phyloP scores from a whole-genome alignment of 345 rosid genomes.

The Hypericum androsaemum region DNA sequence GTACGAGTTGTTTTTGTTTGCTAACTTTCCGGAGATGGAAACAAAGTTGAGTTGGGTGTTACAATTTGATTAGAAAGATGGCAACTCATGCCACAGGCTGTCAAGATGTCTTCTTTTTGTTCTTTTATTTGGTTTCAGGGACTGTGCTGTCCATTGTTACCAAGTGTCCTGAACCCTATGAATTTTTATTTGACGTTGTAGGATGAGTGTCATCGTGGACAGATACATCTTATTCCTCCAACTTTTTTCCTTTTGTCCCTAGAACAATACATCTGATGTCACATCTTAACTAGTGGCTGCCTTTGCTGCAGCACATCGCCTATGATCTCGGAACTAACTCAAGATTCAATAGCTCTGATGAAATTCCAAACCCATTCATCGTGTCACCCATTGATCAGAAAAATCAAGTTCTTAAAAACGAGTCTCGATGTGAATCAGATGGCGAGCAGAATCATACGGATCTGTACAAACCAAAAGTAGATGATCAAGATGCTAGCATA shows the following conservation, averaged over 20 bases:
- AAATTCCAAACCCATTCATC: slow-evolving; percentile 5
- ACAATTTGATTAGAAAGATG: too few species aligned
- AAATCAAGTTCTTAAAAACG: too few species aligned
- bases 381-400: too few species aligned
- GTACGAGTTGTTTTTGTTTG: too few species aligned
- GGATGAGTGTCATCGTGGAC: slow-evolving; percentile 1
- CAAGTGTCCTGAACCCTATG: too few species aligned
- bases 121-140: too few species aligned
- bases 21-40: too few species aligned
- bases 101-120: too few species aligned
- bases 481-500: slow-evolving; percentile 18
- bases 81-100: too few species aligned
- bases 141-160: too few species aligned
- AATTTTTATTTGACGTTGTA: too few species aligned
- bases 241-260: not conserved
- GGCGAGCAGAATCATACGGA: slow-evolving; percentile 12
- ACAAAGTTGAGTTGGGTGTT: too few species aligned
- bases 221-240: not conserved
- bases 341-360: slow-evolving; percentile 9
- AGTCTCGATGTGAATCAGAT: slow-evolving; percentile 15
- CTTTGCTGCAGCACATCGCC: slow-evolving; percentile 21
- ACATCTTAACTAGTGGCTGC: slow-evolving; percentile 15
- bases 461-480: slow-evolving; percentile 7
- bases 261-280: not conserved
- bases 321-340: slow-evolving; percentile 22